Percentiles rank a stretch among this genome's conserved stretches.
phyloP scores from a whole-genome alignment of 2,329 filamentous ascomycete species.

The Colletotrichum caudatum region DNA sequence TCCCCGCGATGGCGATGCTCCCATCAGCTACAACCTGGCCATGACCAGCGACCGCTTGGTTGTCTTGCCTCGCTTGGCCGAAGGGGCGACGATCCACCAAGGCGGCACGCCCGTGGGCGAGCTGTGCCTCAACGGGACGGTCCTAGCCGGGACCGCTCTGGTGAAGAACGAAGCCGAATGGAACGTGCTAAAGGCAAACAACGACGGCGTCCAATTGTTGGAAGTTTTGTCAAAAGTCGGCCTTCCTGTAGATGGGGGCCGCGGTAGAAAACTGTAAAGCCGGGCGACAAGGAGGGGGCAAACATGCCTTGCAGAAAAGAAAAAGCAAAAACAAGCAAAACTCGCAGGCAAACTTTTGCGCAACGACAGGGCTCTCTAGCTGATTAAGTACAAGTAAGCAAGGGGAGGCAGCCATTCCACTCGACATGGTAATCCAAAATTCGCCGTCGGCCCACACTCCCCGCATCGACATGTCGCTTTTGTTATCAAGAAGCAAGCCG shows the following conservation, averaged over 20 bases:
- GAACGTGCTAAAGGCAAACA: constrained; percentile 59
- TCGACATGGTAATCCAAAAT: constrained; percentile 11
- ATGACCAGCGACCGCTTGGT: constrained; percentile 67
- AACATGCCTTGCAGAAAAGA: constrained; percentile 13
- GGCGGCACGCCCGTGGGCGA: constrained; percentile 53
- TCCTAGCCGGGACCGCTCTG: constrained; percentile 73
- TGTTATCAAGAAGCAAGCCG: background rate
- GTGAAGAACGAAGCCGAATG: constrained; percentile 71
- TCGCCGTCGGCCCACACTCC: background rate
- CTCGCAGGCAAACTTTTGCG: constrained; percentile 33
- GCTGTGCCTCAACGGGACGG: constrained; percentile 69
- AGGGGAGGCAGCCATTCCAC: constrained; percentile 15
- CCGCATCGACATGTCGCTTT: constrained; percentile 16
- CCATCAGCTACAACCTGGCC: constrained; percentile 74
- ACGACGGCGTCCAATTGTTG: constrained; percentile 46
- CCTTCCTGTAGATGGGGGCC: constrained; percentile 43
- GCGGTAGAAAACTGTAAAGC: constrained; percentile 30
- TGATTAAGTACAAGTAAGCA: constrained; percentile 21
- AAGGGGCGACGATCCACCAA: constrained; percentile 56
- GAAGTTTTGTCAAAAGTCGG: constrained; percentile 58
- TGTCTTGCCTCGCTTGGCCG: constrained; percentile 65
- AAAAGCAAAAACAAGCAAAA: background rate
- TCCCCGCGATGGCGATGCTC: constrained; percentile 55
- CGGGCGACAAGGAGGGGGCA: background rate
- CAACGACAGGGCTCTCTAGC: constrained; percentile 35